phyloP scores from a whole-genome alignment of 2,329 filamentous ascomycete species.

The Sordariomycetes sp. region DNA sequence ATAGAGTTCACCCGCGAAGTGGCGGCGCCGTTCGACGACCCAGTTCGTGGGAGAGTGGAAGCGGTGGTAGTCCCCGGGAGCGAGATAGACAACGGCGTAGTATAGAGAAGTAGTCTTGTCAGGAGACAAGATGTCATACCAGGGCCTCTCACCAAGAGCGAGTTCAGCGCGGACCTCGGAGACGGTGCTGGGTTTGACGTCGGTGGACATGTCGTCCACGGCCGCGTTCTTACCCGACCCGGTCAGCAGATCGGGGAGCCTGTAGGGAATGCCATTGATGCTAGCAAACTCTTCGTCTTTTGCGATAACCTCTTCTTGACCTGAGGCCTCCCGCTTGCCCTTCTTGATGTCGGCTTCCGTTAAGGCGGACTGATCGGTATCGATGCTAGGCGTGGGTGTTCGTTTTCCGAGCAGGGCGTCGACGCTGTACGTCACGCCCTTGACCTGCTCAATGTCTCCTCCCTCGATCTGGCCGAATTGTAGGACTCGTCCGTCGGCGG shows the following conservation, averaged over 20 bases:
- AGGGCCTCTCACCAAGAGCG: conserved; percentile 59
- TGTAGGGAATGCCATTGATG: conserved; percentile 94
- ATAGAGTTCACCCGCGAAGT: conserved; percentile 94
- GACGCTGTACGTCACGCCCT: conserved; percentile 95
- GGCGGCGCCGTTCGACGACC: conserved; percentile 90
- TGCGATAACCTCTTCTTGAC: conserved; percentile 59
- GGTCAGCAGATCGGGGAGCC: conserved; percentile 77
- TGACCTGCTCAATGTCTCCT: conserved; percentile 95
- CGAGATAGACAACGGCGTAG: conserved; percentile 92
- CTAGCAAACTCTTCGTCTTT: conserved; percentile 87
- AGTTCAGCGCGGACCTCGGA: conserved; percentile 78
- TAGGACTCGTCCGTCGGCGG: conserved; percentile 81
- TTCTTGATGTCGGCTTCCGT: conserved; percentile 12
- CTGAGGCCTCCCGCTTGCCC: conserved; percentile 19
- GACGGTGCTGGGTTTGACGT: conserved; percentile 56
- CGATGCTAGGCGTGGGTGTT: conserved; percentile 45
- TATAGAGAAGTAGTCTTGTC: conserved; percentile 67
- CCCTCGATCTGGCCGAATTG: conserved; percentile 89
- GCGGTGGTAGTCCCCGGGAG: conserved; percentile 94
- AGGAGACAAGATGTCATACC: conserved; percentile 58
- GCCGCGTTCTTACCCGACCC: conserved; percentile 45
- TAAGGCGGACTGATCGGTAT: conserved; percentile 11
- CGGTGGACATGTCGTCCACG: conserved; percentile 66
- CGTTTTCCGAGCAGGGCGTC: conserved; percentile 78
- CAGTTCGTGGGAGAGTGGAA: conserved; percentile 94